phyloP scores from a whole-genome alignment of 805 yeast genomes.

The Kluyveromyces lactis region DNA sequence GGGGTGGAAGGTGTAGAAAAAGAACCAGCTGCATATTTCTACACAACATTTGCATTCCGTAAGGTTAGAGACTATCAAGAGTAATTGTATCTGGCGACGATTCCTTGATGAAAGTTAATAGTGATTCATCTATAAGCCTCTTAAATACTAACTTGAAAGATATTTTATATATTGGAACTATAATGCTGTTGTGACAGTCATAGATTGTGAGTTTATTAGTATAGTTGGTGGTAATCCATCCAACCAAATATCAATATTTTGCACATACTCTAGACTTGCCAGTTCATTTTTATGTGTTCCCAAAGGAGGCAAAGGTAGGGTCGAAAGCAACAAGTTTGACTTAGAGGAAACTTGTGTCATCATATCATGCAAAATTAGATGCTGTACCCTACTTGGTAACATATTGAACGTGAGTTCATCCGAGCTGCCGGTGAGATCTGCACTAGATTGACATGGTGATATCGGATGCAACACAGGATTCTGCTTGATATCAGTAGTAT shows the following conservation, averaged over 20 bases:
- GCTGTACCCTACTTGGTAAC: constrained; percentile 88
- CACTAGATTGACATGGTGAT: constrained; percentile 25
- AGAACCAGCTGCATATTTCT: constrained; percentile 81
- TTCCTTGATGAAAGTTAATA: too few species aligned
- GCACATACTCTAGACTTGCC: constrained; percentile 67
- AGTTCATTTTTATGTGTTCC: constrained; percentile 69
- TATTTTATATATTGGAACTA: constrained; percentile 22
- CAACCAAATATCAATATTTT: constrained; percentile 72
- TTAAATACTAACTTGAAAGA: neutral
- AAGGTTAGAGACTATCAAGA: constrained; percentile 35
- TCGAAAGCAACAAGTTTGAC: constrained; percentile 76
- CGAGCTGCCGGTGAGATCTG: constrained; percentile 21
- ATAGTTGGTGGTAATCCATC: constrained; percentile 75
- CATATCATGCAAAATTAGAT: constrained; percentile 75
- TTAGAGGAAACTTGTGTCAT: constrained; percentile 55
- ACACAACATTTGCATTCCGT: constrained; percentile 75
- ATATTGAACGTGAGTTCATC: constrained; percentile 59
- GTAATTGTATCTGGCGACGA: neutral
- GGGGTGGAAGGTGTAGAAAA: constrained; percentile 87
- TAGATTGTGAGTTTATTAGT: constrained; percentile 82
- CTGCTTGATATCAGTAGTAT: constrained; percentile 7
- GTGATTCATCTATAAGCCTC: too few species aligned
- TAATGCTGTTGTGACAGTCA: constrained; percentile 92
- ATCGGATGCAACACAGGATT: constrained; percentile 18
- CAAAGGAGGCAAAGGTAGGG: constrained; percentile 79